Percentiles rank a stretch among this genome's conserved stretches.
Evolutionary conservation across 257 asterid species (phyloP).

Genomic region (Solanum habrochaites): DNA sequence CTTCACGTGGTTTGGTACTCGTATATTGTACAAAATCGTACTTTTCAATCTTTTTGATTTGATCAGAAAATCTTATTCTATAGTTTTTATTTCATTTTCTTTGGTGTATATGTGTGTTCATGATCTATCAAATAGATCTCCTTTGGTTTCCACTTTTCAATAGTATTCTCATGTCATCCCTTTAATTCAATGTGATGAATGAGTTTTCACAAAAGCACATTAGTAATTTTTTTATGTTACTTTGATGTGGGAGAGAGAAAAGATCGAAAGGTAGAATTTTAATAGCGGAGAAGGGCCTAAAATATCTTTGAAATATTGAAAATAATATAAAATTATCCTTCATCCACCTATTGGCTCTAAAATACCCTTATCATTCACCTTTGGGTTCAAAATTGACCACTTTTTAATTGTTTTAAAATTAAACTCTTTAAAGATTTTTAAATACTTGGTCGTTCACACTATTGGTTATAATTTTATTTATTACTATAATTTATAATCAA

Average conservation of each 20-base stretch:
- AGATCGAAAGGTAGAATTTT: neutral
- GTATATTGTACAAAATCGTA: slow-evolving; percentile 73
- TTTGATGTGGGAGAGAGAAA: neutral
- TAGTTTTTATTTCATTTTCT: neutral
- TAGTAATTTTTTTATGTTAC: neutral
- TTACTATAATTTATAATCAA: too few species aligned
- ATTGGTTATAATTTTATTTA: too few species aligned
- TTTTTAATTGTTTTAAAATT: too few species aligned
- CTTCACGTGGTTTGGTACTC: slow-evolving; percentile 28
- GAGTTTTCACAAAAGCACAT: neutral
- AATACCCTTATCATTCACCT: too few species aligned
- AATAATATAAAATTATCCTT: too few species aligned
- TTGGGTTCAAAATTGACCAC: too few species aligned
- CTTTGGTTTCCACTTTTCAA: neutral
- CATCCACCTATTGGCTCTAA: too few species aligned
- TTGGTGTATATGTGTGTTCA: neutral
- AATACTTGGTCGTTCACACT: too few species aligned
- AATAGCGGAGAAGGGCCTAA: too few species aligned
- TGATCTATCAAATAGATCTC: neutral
- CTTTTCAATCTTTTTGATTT: slow-evolving; percentile 16
- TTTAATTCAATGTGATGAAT: neutral
- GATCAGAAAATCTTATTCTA: slow-evolving; percentile 12
- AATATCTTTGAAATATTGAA: too few species aligned
- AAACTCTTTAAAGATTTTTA: too few species aligned
- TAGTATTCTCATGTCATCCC: neutral